Conservation (phyloP, 805 yeast species). For the Scheffersomyces spartinae region DNA sequence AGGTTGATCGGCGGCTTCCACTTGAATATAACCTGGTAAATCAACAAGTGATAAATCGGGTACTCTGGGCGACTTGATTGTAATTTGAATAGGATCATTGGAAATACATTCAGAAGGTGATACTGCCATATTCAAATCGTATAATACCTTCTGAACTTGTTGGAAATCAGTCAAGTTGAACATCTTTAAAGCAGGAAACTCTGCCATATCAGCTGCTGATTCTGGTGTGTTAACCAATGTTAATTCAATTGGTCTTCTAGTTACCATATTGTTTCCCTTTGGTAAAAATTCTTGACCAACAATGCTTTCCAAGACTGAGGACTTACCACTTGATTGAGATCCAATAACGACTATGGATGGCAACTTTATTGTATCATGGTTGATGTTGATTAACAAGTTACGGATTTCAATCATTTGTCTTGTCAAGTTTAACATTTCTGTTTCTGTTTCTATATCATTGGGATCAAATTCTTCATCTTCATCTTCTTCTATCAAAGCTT, state of each 20-base stretch:
- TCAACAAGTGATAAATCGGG: conserved; percentile 90
- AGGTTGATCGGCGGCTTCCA: conserved; percentile 96
- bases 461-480: conserved; percentile 35
- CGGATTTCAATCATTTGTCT: conserved; percentile 96
- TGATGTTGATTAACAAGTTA: conserved; percentile 62
- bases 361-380: conserved; percentile 66
- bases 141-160: conserved; percentile 78
- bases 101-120: conserved; percentile 79
- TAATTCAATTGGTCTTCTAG: conserved; percentile 92
- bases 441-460: conserved; percentile 46
- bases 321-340: conserved; percentile 94
- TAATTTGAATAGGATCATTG: conserved; percentile 86
- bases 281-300: conserved; percentile 98
- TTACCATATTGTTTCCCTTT: conserved; percentile 96
- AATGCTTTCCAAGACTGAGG: conserved; percentile 89
- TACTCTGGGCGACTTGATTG: conserved; percentile 82
- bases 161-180: conserved; percentile 76
- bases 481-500: conserved; percentile 28
- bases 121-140: conserved; percentile 87
- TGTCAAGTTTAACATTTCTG: conserved; percentile 80
- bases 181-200: conserved; percentile 82
- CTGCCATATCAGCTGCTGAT: conserved; percentile 76
- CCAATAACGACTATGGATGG: conserved; percentile 97
- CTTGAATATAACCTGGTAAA: conserved; percentile 94
- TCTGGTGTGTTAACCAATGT: conserved; percentile 83